Base-by-base conservation (phyloP, 352 stramenopile genomes). In the Phytophthora pinifolia region DNA sequence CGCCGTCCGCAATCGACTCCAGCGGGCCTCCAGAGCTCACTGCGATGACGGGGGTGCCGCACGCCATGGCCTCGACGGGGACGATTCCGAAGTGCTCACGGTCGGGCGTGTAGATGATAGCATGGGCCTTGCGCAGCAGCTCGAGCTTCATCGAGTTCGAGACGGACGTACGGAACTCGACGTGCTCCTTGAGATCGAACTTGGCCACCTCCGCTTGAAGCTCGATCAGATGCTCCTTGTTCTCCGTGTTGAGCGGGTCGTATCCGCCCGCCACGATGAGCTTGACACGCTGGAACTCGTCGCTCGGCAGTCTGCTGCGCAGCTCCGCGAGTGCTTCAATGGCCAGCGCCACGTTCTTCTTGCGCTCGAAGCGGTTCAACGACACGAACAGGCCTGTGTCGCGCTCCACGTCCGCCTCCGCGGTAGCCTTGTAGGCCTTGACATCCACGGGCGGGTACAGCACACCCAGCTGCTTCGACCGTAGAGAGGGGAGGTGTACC, bases 41-140 rank as follows among this genome's bases (percentile, higher is more conserved):
- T 4, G 96, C 96, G 20, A 99, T 75, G 10, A 99, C 94, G 6
- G 96, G 96, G 15, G 92, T 92, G 17, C 88, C 86, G 8, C 89
- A 93, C 56, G 93, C 95, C 96, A 99, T 99, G n/a, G 92, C 94
- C 65, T 99, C 97, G 13, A 99, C 76, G 0, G 97, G 97, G 2
- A 99, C 97, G 59, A 99, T 99, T n/a, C 97, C 97, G 74, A 99
- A 99, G 70, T 99, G 97, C 71, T 99, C 97, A 31, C 92, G 84
- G 49, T 94, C 81, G 9, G 97, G 97, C 33, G 97, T 99, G 68
- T 99, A 99, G 14, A 99, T 65, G 29, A 98, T 83, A 25, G 87
- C 93, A 12, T 83, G 76, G 3, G 93, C 90, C 2, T 73, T 86
- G 37, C 72, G 63, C 25, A 99, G 74, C 25, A 99, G 63, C 30